Percentiles rank a stretch among this genome's conserved stretches.
These are phyloP conservation scores for Dactylonectria macrodidyma DNA, from an alignment of 2,329 filamentous ascomycete genomes.

Conservation along the genomic window DNA sequence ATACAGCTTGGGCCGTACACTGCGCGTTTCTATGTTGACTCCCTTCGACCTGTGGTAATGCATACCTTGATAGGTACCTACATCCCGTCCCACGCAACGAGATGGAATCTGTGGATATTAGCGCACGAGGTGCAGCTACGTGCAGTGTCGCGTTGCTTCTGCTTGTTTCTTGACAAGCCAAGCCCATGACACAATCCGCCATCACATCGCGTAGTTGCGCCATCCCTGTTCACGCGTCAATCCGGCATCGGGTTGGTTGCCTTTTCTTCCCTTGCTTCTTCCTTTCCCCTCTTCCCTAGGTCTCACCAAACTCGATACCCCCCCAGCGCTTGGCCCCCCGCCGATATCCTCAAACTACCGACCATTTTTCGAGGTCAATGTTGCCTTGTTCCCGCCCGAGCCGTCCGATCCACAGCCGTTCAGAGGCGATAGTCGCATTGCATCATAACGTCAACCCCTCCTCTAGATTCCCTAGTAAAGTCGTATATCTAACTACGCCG, in stretches of 20 bases:
- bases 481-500: neutral
- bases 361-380: constrained; percentile 4
- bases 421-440: constrained; percentile 2
- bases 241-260: neutral
- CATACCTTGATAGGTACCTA: neutral
- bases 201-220: constrained; percentile 27
- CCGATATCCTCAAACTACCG: constrained; percentile 26
- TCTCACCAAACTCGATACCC: neutral
- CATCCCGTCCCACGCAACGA: constrained; percentile 1
- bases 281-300: neutral
- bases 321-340: neutral
- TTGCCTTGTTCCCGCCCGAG: constrained; percentile 33
- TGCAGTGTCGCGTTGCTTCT: constrained; percentile 2
- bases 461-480: constrained; percentile 3
- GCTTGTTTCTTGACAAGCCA: constrained; percentile 3
- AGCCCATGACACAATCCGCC: constrained; percentile 28
- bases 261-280: neutral
- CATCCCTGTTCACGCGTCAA: neutral
- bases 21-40: no score
- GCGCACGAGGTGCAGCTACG: constrained; percentile 11
- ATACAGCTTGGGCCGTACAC: no score
- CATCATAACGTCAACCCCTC: constrained; percentile 5
- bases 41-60: no score
- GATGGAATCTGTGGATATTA: constrained; percentile 6
- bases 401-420: constrained; percentile 23